Evolutionary conservation across 75 land plant genomes (phyloP).

Genomic region (Ceratopteris richardii): DNA sequence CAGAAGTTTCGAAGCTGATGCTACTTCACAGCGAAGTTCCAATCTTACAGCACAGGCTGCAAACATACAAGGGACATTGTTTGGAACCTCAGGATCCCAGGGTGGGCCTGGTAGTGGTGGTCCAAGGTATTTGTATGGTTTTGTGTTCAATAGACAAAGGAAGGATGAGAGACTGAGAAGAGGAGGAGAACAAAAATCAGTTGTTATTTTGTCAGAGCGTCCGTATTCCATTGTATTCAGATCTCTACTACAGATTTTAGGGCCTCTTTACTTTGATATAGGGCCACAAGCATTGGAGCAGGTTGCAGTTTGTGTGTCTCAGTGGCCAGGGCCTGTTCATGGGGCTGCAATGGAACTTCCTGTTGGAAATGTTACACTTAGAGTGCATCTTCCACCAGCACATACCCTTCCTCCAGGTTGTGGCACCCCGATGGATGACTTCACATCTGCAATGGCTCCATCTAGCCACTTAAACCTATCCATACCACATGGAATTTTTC

Average conservation of each 20-base stretch:
- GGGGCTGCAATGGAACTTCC: constrained; percentile 82
- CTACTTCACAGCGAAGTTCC: background rate
- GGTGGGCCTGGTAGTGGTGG: constrained; percentile 46
- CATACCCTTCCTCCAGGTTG: constrained; percentile 53
- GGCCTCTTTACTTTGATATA: constrained; percentile 87
- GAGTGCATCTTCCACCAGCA: constrained; percentile 75
- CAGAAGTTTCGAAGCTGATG: constrained; percentile 3
- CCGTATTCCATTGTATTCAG: constrained; percentile 82
- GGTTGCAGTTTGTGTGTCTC: constrained; percentile 68
- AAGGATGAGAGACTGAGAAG: constrained; percentile 88
- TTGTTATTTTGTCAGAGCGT: constrained; percentile 69
- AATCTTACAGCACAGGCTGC: too few relatives aligned
- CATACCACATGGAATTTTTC: constrained; percentile 87
- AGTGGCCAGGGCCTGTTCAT: constrained; percentile 69
- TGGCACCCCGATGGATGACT: constrained; percentile 50
- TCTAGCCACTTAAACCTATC: constrained; percentile 60
- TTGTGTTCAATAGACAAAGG: constrained; percentile 91
- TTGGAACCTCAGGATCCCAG: background rate
- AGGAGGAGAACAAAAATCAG: constrained; percentile 98
- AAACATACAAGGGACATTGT: too few relatives aligned
- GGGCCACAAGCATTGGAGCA: constrained; percentile 73
- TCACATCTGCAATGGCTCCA: constrained; percentile 64
- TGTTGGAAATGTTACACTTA: constrained; percentile 59
- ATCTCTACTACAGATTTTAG: constrained; percentile 83
- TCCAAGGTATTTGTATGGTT: constrained; percentile 68